Conservation (phyloP, 768 basidiomycete genomes). For the Boletus rufocinnamomeus region DNA sequence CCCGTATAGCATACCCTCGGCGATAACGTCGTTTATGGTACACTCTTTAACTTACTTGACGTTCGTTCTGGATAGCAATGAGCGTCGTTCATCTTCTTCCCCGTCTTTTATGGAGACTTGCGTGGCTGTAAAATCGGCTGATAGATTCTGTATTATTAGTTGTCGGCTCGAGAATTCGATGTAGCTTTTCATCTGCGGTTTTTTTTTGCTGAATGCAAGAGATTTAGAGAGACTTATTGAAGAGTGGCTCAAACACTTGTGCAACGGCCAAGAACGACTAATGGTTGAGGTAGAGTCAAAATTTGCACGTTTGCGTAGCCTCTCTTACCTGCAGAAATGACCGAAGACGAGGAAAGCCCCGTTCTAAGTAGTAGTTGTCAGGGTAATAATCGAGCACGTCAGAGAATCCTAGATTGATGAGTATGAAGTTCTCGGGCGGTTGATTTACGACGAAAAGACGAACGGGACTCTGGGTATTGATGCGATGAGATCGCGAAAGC, state of each 20-base stretch:
- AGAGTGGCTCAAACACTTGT: not conserved
- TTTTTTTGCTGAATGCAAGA: not conserved
- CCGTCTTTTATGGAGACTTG: not conserved
- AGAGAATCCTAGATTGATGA: not conserved
- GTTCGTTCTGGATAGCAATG: conserved; percentile 7
- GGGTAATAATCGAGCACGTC: not conserved
- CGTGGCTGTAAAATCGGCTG: conserved; percentile 20
- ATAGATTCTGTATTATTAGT: conserved; percentile 33
- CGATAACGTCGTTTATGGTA: conserved; percentile 10
- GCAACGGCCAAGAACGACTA: too few species aligned
- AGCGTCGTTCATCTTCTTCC: conserved; percentile 4
- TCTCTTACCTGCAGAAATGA: not conserved
- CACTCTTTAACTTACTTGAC: not conserved
- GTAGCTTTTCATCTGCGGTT: not conserved
- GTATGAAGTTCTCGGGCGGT: not conserved
- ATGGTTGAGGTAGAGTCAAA: not conserved
- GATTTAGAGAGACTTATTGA: not conserved
- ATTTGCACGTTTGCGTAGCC: not conserved
- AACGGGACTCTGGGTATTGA: not conserved
- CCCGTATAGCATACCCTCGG: not conserved
- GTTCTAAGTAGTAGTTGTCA: not conserved
- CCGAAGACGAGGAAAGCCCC: not conserved
- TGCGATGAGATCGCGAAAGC: not conserved
- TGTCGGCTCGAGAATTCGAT: not conserved
- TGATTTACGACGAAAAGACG: not conserved